Conservation (phyloP, 306 rosid species). For the Casuarina equisetifolia region DNA sequence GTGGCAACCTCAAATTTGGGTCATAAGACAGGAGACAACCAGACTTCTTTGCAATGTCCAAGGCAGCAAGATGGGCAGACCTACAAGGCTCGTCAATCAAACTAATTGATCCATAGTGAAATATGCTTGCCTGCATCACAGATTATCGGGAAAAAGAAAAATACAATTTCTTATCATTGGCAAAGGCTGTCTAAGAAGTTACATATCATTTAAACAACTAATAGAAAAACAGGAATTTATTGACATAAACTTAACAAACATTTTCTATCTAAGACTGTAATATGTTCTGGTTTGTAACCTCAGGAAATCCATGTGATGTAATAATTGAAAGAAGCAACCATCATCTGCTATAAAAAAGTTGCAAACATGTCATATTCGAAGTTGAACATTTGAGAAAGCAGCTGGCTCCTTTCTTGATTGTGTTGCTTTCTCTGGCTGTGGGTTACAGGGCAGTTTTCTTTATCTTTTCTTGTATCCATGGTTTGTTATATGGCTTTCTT, state of each 20-base stretch:
- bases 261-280: background rate
- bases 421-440: too few species aligned
- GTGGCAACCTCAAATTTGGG: constrained; percentile 35
- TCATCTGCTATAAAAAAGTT: background rate
- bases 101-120: constrained; percentile 44
- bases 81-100: constrained; percentile 35
- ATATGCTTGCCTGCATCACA: constrained; percentile 34
- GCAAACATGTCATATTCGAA: background rate
- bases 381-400: background rate
- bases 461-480: too few species aligned
- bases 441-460: too few species aligned
- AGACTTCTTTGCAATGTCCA: constrained; percentile 28
- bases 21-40: constrained; percentile 35
- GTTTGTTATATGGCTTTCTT: background rate
- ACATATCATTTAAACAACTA: background rate
- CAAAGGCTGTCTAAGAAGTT: background rate
- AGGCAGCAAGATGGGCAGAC: constrained; percentile 37
- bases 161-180: background rate
- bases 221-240: too few species aligned
- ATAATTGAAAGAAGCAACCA: background rate
- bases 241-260: background rate
- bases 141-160: background rate
- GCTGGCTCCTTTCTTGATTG: too few species aligned
- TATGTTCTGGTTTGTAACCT: background rate
- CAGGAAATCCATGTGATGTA: background rate